phyloP scores from a whole-genome alignment of 495 filamentous ascomycete genomes.

The Melanomma pulvis-pyrius region DNA sequence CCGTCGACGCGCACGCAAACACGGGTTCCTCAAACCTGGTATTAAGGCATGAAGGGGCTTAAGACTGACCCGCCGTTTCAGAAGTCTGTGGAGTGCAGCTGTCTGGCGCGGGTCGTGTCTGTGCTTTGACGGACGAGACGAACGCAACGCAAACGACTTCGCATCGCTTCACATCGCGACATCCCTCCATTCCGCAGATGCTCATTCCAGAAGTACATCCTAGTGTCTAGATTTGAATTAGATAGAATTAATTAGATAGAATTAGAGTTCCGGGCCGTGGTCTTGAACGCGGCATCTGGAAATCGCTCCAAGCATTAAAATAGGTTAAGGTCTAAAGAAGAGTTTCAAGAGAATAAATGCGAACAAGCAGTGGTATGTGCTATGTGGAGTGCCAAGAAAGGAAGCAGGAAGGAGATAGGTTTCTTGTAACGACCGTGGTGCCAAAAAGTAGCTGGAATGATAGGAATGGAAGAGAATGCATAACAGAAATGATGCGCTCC shows the following conservation, averaged over 20 bases:
- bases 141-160: not conserved
- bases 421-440: constrained; percentile 25
- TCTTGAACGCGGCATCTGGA: not conserved
- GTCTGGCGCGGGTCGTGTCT: constrained; percentile 16
- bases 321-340: constrained; percentile 20
- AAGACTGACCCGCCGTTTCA: constrained; percentile 26
- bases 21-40: constrained; percentile 5
- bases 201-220: not conserved
- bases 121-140: constrained; percentile 21
- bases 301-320: constrained; percentile 30
- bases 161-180: not conserved
- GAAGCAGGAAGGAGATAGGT: constrained; percentile 3
- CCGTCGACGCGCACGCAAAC: not conserved
- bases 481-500: constrained; percentile 10
- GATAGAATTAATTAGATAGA: not conserved
- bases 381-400: not conserved
- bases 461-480: constrained; percentile 23
- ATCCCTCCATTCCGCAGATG: not conserved
- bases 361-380: constrained; percentile 1
- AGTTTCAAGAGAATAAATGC: constrained; percentile 26
- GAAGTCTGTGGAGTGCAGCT: constrained; percentile 16
- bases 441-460: constrained; percentile 8
- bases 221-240: constrained; percentile 13
- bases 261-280: not conserved
- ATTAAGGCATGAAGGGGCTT: constrained; percentile 25